Evolutionary conservation across 495 filamentous ascomycete genomes (phyloP).

Genomic region (Hyaloscypha finlandica): DNA sequence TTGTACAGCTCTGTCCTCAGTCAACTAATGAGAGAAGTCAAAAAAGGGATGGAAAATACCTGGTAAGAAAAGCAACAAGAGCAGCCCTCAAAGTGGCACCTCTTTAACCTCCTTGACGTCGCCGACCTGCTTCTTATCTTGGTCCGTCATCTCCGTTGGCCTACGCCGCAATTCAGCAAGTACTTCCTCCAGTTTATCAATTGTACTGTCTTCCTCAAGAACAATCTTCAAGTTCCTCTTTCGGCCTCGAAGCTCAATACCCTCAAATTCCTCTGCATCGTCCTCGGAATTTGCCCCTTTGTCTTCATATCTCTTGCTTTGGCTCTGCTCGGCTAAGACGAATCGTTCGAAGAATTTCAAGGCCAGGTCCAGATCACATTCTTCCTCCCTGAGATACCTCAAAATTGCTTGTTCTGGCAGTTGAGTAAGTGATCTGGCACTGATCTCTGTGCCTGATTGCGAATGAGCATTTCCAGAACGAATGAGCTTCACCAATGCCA

Average conservation of each 20-base stretch:
- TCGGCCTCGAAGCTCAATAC: conserved; percentile 10
- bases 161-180: neutral
- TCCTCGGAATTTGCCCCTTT: neutral
- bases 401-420: conserved; percentile 27
- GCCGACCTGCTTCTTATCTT: neutral
- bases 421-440: conserved; percentile 26
- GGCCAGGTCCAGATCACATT: conserved; percentile 24
- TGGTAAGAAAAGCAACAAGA: neutral
- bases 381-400: conserved; percentile 18
- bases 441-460: conserved; percentile 13
- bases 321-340: conserved; percentile 16
- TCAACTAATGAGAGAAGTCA: neutral
- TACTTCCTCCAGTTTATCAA: conserved; percentile 6
- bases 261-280: neutral
- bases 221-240: conserved; percentile 11
- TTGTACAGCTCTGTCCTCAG: neutral
- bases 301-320: neutral
- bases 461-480: neutral
- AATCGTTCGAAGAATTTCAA: conserved; percentile 18
- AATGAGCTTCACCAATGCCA: conserved; percentile 14
- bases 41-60: neutral
- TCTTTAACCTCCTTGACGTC: neutral
- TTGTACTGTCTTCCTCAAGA: conserved; percentile 7
- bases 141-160: too few relatives aligned
- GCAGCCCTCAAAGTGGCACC: too few relatives aligned